Evolutionary conservation across 352 stramenopile genomes (phyloP), one percentile per base, ranked within the genome.

Genomic region (Aphanomyces cochlioides): DNA sequence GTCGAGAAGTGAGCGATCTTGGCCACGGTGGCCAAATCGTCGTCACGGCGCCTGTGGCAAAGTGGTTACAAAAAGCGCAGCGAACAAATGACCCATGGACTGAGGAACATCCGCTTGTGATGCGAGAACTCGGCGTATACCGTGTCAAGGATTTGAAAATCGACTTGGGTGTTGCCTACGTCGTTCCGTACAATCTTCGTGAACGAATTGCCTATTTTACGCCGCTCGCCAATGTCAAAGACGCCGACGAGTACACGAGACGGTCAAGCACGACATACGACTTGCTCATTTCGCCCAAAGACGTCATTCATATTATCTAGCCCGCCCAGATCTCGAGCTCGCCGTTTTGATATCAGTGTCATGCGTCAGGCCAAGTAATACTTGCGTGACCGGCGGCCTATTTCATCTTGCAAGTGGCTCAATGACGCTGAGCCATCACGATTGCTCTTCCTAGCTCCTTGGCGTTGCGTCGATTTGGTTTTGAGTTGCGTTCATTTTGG

Each of bases 21-120:
- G 84, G 84, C 6, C 85, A 79, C 67, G 84, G 81, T 6, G 84
- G 84, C 0, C 79, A 90, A 72, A 88, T 92, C 48, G 75, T 90
- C 17, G 61, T 87, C 19, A 86, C 84, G 1, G 79, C 79, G 56
- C 79, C 82, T 7, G 74, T 92, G 34, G 81, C 82, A 2, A 67
- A 65, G 40, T 91, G 79, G 74, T 66, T 89, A 19, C 50, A 19
- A 19, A 64, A 58, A 43, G 34, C 57, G n/a, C 21, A 63, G 5
- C 10, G 56, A 3, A 61, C 63, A 47, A 76, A 85, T 41, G 71
- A 61, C 34, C 47, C 4, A 6, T 69, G 40, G 61, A 21, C 28
- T 10, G 34, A 59, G 12, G 5, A 38, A 10, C 54, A 69, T 21
- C 47, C 61, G 48, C 58, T 40, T 21, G 15, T 59, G 19, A 57